Evolutionary conservation across 306 rosid species (phyloP).

Genomic region (Vigna nakashimae): DNA sequence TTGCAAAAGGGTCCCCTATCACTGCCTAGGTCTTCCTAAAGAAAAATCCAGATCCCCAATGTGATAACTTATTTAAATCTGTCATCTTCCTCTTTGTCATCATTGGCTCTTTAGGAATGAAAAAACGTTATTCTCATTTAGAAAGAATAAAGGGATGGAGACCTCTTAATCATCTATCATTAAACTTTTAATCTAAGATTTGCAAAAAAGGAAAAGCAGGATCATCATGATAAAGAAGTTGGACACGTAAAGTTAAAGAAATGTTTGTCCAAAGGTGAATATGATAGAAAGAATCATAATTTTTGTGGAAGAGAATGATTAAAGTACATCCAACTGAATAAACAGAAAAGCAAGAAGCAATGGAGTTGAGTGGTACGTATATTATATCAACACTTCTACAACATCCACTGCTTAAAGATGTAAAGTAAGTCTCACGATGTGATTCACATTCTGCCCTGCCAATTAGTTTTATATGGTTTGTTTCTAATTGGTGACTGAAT

Average conservation of each 20-base stretch:
- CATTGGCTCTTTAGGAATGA: slow-evolving; percentile 52
- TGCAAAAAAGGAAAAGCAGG: slow-evolving; percentile 59
- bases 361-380: slow-evolving; percentile 47
- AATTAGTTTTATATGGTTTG: slow-evolving; percentile 16
- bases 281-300: slow-evolving; percentile 52
- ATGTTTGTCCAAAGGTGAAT: slow-evolving; percentile 60
- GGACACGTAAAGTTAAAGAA: slow-evolving; percentile 66
- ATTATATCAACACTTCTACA: slow-evolving; percentile 35
- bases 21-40: slow-evolving; percentile 46
- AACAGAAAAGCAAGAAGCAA: slow-evolving; percentile 52
- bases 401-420: slow-evolving; percentile 29
- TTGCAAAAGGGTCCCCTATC: slow-evolving; percentile 44
- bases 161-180: slow-evolving; percentile 56
- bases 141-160: slow-evolving; percentile 52
- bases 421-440: slow-evolving; percentile 34
- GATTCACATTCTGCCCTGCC: slow-evolving; percentile 28
- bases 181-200: slow-evolving; percentile 63
- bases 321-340: slow-evolving; percentile 59
- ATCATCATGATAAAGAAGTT: slow-evolving; percentile 60
- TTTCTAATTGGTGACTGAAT: slow-evolving; percentile 6
- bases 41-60: slow-evolving; percentile 59
- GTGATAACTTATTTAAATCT: slow-evolving; percentile 66
- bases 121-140: slow-evolving; percentile 52
- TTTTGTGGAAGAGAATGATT: slow-evolving; percentile 48
- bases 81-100: slow-evolving; percentile 48